Percentiles rank a stretch among this genome's conserved stretches.
Conservation (phyloP, 805 yeast species). For the Saccharomycopsis capsularis region DNA sequence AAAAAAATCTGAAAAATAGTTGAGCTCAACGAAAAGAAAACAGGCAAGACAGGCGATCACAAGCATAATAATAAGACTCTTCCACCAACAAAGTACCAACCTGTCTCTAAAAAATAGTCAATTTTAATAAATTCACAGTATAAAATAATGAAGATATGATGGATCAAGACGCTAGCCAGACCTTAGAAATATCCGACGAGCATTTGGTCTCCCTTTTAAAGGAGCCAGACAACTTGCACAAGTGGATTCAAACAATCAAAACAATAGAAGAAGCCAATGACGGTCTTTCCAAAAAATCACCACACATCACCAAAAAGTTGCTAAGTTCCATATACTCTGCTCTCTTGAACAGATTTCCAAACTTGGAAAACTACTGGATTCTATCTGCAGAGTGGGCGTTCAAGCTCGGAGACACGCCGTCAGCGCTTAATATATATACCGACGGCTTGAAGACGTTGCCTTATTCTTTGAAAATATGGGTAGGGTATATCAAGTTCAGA, state of each 20-base stretch:
- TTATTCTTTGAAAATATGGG: constrained; percentile 46
- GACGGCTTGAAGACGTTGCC: constrained; percentile 36
- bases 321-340: constrained; percentile 37
- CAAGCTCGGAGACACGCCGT: constrained; percentile 35
- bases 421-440: constrained; percentile 33
- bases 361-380: constrained; percentile 51
- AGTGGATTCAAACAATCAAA: constrained; percentile 35
- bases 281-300: constrained; percentile 33
- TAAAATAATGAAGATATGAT: no score
- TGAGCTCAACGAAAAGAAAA: no score
- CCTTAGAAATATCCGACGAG: constrained; percentile 2
- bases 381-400: constrained; percentile 44
- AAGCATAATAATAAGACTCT: no score
- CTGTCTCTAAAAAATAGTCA: no score
- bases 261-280: constrained; percentile 29
- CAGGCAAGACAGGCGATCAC: no score
- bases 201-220: constrained; percentile 16
- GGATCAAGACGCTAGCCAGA: no score
- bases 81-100: no score
- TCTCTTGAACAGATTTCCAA: constrained; percentile 42
- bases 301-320: constrained; percentile 27
- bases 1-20: no score
- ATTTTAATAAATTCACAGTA: no score
- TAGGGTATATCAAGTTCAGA: constrained; percentile 38
- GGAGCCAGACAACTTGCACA: constrained; percentile 31